These are phyloP conservation scores for Elsinoe batatas DNA, from an alignment of 2,329 filamentous ascomycete genomes.

Conservation along the genomic window DNA sequence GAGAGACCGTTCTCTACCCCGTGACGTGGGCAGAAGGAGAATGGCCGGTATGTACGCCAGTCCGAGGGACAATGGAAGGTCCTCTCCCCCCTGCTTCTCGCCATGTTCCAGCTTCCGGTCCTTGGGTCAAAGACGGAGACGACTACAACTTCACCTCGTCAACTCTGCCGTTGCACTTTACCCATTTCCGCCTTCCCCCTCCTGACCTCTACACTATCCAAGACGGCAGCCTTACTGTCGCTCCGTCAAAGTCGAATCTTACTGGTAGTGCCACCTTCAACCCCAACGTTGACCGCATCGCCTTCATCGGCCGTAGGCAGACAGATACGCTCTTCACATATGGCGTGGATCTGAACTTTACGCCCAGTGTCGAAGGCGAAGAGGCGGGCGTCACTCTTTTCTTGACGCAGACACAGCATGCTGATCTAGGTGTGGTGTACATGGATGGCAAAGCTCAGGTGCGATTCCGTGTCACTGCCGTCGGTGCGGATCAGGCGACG, in stretches of 20 bases:
- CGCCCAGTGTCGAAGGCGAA: slow-evolving; percentile 30
- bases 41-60: slow-evolving; percentile 29
- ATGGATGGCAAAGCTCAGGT: neutral
- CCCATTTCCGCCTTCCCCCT: slow-evolving; percentile 47
- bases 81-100: slow-evolving; percentile 29
- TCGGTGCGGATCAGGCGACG: neutral
- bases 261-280: slow-evolving; percentile 29
- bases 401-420: slow-evolving; percentile 45
- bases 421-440: slow-evolving; percentile 35
- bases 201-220: slow-evolving; percentile 36
- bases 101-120: slow-evolving; percentile 33
- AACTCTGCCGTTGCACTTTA: slow-evolving; percentile 44
- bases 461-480: slow-evolving; percentile 1
- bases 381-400: slow-evolving; percentile 47
- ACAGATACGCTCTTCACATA: slow-evolving; percentile 47
- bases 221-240: slow-evolving; percentile 37
- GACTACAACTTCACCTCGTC: slow-evolving; percentile 38
- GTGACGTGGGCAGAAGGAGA: slow-evolving; percentile 41
- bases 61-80: slow-evolving; percentile 38
- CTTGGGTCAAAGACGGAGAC: slow-evolving; percentile 37
- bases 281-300: slow-evolving; percentile 37
- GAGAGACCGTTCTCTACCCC: slow-evolving; percentile 43
- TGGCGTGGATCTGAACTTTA: slow-evolving; percentile 38
- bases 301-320: slow-evolving; percentile 47
- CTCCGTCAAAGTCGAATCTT: slow-evolving; percentile 43